A percentile compares a stretch with the other conserved stretches of the same genome.
Conservation (phyloP, 306 rosid genomes). For the Begonia fuchsioides region DNA sequence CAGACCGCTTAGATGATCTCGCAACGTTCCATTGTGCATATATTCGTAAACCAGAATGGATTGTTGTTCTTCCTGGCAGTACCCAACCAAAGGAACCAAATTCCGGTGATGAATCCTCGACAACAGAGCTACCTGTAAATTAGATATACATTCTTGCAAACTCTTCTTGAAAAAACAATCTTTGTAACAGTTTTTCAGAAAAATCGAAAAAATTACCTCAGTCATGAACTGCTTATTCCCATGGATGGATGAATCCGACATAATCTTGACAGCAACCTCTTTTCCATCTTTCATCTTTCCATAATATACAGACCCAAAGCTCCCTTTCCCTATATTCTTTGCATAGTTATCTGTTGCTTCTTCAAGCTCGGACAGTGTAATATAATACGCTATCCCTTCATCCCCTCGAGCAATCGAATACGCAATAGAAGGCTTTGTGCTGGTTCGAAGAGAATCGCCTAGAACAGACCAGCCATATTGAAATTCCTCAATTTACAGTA, state of each 20-base stretch:
- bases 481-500: not conserved
- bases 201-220: slow-evolving; percentile 34
- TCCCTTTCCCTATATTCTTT: slow-evolving; percentile 80
- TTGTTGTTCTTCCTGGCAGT: slow-evolving; percentile 83
- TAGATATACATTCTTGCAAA: slow-evolving; percentile 3
- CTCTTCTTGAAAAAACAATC: not conserved
- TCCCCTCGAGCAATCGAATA: slow-evolving; percentile 56
- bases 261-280: slow-evolving; percentile 92
- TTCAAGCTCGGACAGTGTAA: slow-evolving; percentile 53
- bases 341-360: slow-evolving; percentile 63
- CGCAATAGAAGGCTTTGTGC: slow-evolving; percentile 45
- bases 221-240: slow-evolving; percentile 77
- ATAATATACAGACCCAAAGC: slow-evolving; percentile 90
- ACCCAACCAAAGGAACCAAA: slow-evolving; percentile 94
- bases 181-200: no score
- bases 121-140: slow-evolving; percentile 73
- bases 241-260: slow-evolving; percentile 66
- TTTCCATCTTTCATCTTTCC: slow-evolving; percentile 95
- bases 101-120: slow-evolving; percentile 96
- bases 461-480: slow-evolving; percentile 6
- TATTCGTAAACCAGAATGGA: slow-evolving; percentile 78
- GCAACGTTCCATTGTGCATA: slow-evolving; percentile 91
- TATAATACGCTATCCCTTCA: slow-evolving; percentile 71
- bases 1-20: slow-evolving; percentile 76
- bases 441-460: slow-evolving; percentile 48